Percentiles rank a stretch among this genome's conserved stretches.
Evolutionary conservation across 352 stramenopile species (phyloP).

Genomic region (Nothophytophthora sp.): DNA sequence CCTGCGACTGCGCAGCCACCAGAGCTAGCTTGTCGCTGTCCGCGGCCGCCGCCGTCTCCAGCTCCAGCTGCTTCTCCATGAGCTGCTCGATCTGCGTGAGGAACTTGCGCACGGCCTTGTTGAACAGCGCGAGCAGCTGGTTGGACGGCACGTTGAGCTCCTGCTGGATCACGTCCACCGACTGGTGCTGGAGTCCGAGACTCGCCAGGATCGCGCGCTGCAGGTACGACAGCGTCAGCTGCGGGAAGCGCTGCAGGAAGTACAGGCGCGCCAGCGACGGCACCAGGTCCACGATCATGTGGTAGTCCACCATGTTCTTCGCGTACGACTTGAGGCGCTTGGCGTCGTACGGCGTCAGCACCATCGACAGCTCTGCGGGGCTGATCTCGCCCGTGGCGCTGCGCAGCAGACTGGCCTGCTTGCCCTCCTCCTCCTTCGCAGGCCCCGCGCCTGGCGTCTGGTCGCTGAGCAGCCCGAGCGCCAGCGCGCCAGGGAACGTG

Average conservation of each 20-base stretch:
- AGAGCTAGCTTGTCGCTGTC: constrained; percentile 56
- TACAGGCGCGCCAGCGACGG: constrained; percentile 95
- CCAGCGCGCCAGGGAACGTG: constrained; percentile 89
- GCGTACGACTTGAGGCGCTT: constrained; percentile 98
- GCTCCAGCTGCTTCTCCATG: constrained; percentile 84
- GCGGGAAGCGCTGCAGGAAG: constrained; percentile 94
- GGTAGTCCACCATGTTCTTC: constrained; percentile 99
- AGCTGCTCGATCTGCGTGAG: constrained; percentile 75
- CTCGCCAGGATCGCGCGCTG: constrained; percentile 96
- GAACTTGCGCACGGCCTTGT: constrained; percentile 95
- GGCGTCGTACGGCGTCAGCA: constrained; percentile 97
- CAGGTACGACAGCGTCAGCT: constrained; percentile 94
- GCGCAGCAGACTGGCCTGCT: constrained; percentile 44
- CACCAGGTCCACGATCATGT: constrained; percentile 99
- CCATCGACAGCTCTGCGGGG: constrained; percentile 88
- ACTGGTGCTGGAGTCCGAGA: constrained; percentile 93
- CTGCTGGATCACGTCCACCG: constrained; percentile 92
- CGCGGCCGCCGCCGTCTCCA: constrained; percentile 66
- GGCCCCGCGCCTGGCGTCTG: constrained; percentile 25
- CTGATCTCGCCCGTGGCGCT: constrained; percentile 80
- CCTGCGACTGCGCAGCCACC: constrained; percentile 61
- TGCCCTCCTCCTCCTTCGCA: constrained; percentile 12
- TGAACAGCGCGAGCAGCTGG: constrained; percentile 98
- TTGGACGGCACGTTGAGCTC: constrained; percentile 95
- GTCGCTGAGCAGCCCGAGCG: constrained; percentile 91